Conservation (phyloP, 192 early-diverging fungal genomes). For the Coemansia biformis region DNA sequence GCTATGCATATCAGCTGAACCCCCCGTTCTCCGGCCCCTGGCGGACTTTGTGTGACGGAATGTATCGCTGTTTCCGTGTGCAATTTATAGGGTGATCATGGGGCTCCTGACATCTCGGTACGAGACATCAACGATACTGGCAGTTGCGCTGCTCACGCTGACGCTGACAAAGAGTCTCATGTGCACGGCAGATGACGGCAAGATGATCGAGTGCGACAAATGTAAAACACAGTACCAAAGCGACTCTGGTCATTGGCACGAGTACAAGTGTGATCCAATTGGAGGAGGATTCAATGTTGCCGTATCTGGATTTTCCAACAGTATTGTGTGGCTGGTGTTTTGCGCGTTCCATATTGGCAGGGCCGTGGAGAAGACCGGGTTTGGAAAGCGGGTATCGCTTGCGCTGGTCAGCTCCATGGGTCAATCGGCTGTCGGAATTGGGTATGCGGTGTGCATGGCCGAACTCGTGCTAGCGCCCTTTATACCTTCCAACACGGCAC, state of each 20-base stretch:
- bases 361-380: slow-evolving; percentile 56
- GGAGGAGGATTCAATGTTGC: slow-evolving; percentile 59
- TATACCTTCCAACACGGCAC: slow-evolving; percentile 67
- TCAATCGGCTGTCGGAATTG: slow-evolving; percentile 51
- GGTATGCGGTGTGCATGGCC: slow-evolving; percentile 51
- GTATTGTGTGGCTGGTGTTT: slow-evolving; percentile 66
- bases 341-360: slow-evolving; percentile 70
- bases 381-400: slow-evolving; percentile 62
- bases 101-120: slow-evolving; percentile 52
- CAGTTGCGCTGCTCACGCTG: slow-evolving; percentile 52
- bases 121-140: slow-evolving; percentile 54
- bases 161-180: slow-evolving; percentile 58
- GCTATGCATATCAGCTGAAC: no score
- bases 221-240: slow-evolving; percentile 42
- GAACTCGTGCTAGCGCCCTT: slow-evolving; percentile 64
- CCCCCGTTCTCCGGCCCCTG: no score
- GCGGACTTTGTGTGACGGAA: no score
- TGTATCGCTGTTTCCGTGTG: no score
- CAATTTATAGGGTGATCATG: slow-evolving; percentile 49
- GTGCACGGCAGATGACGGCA: slow-evolving; percentile 53
- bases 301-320: slow-evolving; percentile 59
- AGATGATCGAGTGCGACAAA: slow-evolving; percentile 50
- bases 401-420: slow-evolving; percentile 53
- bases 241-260: slow-evolving; percentile 27
- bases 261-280: slow-evolving; percentile 55